A percentile compares a stretch with the other conserved stretches of the same genome.
phyloP scores from a whole-genome alignment of 441 rosid genomes.

The Erysimum cheiri region DNA sequence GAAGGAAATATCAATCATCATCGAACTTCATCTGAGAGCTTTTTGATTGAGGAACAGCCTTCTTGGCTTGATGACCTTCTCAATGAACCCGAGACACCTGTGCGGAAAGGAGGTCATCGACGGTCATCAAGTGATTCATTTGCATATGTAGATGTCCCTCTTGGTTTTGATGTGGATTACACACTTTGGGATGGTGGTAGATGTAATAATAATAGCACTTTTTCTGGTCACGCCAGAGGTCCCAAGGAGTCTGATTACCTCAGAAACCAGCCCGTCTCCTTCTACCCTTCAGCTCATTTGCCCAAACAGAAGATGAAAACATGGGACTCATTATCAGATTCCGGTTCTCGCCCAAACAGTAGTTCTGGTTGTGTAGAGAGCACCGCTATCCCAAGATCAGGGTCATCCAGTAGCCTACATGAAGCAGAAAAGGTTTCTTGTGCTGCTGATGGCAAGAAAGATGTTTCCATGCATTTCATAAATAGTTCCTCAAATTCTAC shows the following conservation, averaged over 20 bases:
- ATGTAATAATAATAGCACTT: slow-evolving; percentile 46
- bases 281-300: slow-evolving; percentile 52
- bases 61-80: slow-evolving; percentile 98
- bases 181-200: slow-evolving; percentile 61
- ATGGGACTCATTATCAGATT: slow-evolving; percentile 63
- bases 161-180: slow-evolving; percentile 58
- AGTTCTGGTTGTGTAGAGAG: slow-evolving; percentile 59
- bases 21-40: slow-evolving; percentile 86
- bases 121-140: slow-evolving; percentile 97
- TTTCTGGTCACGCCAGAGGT: slow-evolving; percentile 57
- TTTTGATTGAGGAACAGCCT: slow-evolving; percentile 84
- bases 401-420: slow-evolving; percentile 51
- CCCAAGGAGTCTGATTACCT: slow-evolving; percentile 46
- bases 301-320: slow-evolving; percentile 58
- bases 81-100: slow-evolving; percentile 92
- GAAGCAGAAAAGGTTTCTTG: slow-evolving; percentile 54
- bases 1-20: slow-evolving; percentile 70
- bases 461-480: slow-evolving; percentile 51
- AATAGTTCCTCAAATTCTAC: slow-evolving; percentile 57
- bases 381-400: slow-evolving; percentile 52
- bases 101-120: slow-evolving; percentile 83
- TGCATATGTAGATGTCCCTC: slow-evolving; percentile 74
- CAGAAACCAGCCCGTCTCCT: slow-evolving; percentile 47
- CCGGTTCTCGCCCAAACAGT: slow-evolving; percentile 48
- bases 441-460: slow-evolving; percentile 56